phyloP scores from a whole-genome alignment of 306 rosid species.

The Quercus alba region DNA sequence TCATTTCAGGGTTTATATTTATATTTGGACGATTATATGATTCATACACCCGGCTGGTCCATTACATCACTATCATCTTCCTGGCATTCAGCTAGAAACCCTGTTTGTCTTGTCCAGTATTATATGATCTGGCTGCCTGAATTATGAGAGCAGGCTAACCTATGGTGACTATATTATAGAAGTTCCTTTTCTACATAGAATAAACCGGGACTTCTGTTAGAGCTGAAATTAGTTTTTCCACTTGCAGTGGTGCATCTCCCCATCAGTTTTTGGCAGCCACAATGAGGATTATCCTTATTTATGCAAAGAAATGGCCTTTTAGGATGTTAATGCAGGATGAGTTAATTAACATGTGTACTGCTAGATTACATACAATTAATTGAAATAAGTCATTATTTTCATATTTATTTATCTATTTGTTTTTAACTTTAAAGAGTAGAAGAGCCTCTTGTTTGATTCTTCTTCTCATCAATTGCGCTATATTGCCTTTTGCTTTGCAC shows the following conservation, averaged over 20 bases:
- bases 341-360: not conserved
- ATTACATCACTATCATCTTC: not conserved
- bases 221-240: not conserved
- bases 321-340: not conserved
- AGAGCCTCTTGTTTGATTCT: not conserved
- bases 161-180: not conserved
- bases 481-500: not conserved
- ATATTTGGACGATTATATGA: not conserved
- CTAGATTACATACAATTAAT: not conserved
- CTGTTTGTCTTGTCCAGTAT: not conserved
- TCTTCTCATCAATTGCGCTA: not conserved
- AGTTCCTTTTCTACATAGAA: not conserved
- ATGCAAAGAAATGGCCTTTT: not conserved
- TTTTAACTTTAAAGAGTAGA: not conserved
- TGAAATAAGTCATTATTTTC: not conserved
- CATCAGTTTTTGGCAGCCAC: not conserved
- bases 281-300: not conserved
- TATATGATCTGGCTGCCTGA: not conserved
- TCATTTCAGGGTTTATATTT: not conserved
- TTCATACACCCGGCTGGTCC: not conserved
- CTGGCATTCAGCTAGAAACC: not conserved
- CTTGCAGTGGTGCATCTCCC: not conserved
- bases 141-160: not conserved
- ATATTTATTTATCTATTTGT: not conserved
- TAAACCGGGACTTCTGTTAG: not conserved